Conservation (phyloP, 805 yeast genomes). For the Saccharomycopsis sp. region DNA sequence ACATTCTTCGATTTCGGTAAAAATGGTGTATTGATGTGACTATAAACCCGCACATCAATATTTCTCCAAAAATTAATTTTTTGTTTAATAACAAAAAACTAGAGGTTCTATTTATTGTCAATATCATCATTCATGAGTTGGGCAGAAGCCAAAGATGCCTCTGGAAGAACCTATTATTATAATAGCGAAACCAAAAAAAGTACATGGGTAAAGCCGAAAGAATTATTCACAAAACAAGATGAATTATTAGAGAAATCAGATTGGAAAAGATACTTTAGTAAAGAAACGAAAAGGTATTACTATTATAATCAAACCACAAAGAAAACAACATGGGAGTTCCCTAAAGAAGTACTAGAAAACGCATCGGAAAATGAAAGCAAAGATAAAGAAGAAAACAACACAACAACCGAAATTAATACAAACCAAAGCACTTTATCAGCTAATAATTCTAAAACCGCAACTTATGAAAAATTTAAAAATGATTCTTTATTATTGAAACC, state of each 20-base stretch:
- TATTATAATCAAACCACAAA: constrained; percentile 57
- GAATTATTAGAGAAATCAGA: constrained; percentile 40
- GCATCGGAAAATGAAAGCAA: too few relatives aligned
- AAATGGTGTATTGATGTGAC: too few relatives aligned
- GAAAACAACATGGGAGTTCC: constrained; percentile 76
- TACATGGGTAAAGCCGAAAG: constrained; percentile 74
- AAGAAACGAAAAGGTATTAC: constrained; percentile 50
- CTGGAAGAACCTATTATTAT: constrained; percentile 62
- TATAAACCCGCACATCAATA: too few relatives aligned
- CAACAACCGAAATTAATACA: background rate
- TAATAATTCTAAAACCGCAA: background rate
- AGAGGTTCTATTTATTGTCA: too few relatives aligned
- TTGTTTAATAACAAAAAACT: too few relatives aligned
- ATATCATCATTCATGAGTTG: too few relatives aligned
- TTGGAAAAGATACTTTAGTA: constrained; percentile 40
- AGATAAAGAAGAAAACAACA: too few relatives aligned
- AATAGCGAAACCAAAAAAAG: constrained; percentile 56
- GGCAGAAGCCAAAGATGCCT: constrained; percentile 51
- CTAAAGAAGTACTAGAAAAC: constrained; percentile 34
- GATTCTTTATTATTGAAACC: background rate
- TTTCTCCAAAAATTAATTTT: too few relatives aligned
- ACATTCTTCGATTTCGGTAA: too few relatives aligned
- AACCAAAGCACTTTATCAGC: background rate
- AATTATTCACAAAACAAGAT: constrained; percentile 30
- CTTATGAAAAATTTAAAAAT: background rate